These are phyloP conservation scores for Aspergillus fijiensis DNA, from an alignment of 2,329 filamentous ascomycete genomes.

Conservation along the genomic window DNA sequence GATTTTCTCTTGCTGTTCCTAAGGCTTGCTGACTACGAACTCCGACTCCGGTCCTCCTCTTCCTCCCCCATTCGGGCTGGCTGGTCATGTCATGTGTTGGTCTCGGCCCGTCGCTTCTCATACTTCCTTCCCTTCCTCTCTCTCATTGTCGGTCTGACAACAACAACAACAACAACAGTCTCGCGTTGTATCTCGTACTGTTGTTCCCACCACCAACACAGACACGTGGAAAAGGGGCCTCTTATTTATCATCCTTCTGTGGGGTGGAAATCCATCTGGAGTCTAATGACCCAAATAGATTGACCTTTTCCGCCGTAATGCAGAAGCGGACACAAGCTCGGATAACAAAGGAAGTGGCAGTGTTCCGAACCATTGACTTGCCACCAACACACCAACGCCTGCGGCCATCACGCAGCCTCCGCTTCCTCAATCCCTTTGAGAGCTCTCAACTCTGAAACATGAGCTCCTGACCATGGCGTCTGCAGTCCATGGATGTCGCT, in stretches of 20 bases:
- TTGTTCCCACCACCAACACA: background rate
- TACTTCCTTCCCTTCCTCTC: background rate
- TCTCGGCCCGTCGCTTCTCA: background rate
- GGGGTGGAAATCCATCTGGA: background rate
- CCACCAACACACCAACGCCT: conserved; percentile 3
- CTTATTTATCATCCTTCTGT: background rate
- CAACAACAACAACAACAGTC: background rate
- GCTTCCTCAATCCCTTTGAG: background rate
- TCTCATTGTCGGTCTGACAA: background rate
- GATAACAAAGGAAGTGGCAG: conserved; percentile 9
- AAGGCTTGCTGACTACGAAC: background rate
- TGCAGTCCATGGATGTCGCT: background rate
- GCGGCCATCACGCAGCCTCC: conserved; percentile 1
- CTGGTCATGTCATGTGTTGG: background rate
- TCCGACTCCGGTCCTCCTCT: background rate
- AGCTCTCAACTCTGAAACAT: background rate
- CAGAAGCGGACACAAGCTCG: conserved; percentile 2
- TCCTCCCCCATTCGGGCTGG: background rate
- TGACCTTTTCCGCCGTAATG: background rate
- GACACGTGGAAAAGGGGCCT: background rate
- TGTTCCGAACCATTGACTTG: conserved; percentile 1
- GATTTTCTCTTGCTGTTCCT: background rate
- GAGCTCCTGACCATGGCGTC: background rate
- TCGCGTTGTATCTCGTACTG: background rate
- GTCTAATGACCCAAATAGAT: background rate